Conservation (phyloP, 2,329 filamentous ascomycete species). For the Chaetomiaceae sp. region DNA sequence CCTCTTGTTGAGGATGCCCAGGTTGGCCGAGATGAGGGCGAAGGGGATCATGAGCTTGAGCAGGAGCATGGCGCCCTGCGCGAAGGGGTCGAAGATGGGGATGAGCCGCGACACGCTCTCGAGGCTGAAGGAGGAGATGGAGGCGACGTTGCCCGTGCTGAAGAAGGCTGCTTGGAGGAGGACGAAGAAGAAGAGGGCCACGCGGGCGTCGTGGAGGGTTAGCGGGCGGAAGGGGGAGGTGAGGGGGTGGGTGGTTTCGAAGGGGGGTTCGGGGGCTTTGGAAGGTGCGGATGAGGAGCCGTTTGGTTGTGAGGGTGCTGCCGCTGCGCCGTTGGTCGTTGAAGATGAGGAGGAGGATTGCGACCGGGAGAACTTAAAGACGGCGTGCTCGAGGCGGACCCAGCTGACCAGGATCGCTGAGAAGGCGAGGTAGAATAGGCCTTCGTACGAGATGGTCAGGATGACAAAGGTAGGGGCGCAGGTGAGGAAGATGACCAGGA, state of each 20-base stretch:
- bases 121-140: constrained; percentile 86
- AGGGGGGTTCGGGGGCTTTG: constrained; percentile 9
- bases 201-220: constrained; percentile 75
- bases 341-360: constrained; percentile 26
- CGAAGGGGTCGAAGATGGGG: constrained; percentile 90
- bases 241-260: constrained; percentile 5
- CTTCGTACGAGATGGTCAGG: constrained; percentile 94
- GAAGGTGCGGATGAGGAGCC: constrained; percentile 25
- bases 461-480: constrained; percentile 94
- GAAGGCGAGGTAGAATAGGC: constrained; percentile 91
- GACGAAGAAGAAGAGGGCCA: constrained; percentile 91
- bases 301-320: constrained; percentile 17
- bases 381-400: constrained; percentile 84
- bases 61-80: constrained; percentile 79
- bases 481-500: constrained; percentile 84
- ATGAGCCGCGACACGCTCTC: constrained; percentile 85
- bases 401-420: constrained; percentile 77
- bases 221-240: constrained; percentile 57
- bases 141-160: constrained; percentile 93
- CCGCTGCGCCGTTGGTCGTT: constrained; percentile 6
- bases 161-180: constrained; percentile 95
- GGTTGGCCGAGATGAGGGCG: constrained; percentile 82
- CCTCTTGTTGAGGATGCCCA: constrained; percentile 85
- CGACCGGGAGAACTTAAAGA: constrained; percentile 45
- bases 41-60: constrained; percentile 93